phyloP scores from a whole-genome alignment of 495 filamentous ascomycete species.

The Penicillium paradoxum region DNA sequence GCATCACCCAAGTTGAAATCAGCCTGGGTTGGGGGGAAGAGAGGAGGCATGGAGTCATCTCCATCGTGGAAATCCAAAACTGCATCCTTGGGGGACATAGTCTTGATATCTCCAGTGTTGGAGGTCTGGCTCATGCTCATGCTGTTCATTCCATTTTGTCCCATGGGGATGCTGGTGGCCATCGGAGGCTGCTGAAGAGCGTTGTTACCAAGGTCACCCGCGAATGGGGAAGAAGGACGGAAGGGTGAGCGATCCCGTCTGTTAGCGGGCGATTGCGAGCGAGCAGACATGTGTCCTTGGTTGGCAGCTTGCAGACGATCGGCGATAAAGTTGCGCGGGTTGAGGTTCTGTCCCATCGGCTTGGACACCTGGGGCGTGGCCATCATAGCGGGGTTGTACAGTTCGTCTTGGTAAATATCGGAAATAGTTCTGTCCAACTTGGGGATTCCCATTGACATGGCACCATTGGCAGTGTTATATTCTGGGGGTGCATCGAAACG shows the following conservation, averaged over 20 bases:
- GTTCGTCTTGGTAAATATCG: conserved; percentile 77
- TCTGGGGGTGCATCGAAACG: conserved; percentile 48
- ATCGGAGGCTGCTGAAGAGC: conserved; percentile 31
- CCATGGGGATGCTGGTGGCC: conserved; percentile 41
- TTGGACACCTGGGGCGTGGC: conserved; percentile 44
- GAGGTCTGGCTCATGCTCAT: conserved; percentile 14
- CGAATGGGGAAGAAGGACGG: conserved; percentile 66
- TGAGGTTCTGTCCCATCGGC: conserved; percentile 38
- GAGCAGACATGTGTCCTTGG: conserved; percentile 62
- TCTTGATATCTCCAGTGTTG: conserved; percentile 53
- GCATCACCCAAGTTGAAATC: conserved; percentile 41
- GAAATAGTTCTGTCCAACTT: conserved; percentile 84
- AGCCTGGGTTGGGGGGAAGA: conserved; percentile 56
- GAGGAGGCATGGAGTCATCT: conserved; percentile 58
- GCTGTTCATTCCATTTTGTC: conserved; percentile 26
- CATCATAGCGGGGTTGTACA: conserved; percentile 67
- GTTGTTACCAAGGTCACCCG: conserved; percentile 28
- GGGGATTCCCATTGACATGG: conserved; percentile 51
- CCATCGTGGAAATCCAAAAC: conserved; percentile 75
- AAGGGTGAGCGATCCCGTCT: conserved; percentile 80
- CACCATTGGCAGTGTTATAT: conserved; percentile 27
- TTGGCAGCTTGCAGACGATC: conserved; percentile 75
- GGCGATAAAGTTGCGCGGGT: conserved; percentile 60
- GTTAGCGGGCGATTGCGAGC: conserved; percentile 50
- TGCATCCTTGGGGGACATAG: conserved; percentile 95